Evolutionary conservation across 495 filamentous ascomycete genomes (phyloP).

Genomic region (Astrocystis sublimbata): DNA sequence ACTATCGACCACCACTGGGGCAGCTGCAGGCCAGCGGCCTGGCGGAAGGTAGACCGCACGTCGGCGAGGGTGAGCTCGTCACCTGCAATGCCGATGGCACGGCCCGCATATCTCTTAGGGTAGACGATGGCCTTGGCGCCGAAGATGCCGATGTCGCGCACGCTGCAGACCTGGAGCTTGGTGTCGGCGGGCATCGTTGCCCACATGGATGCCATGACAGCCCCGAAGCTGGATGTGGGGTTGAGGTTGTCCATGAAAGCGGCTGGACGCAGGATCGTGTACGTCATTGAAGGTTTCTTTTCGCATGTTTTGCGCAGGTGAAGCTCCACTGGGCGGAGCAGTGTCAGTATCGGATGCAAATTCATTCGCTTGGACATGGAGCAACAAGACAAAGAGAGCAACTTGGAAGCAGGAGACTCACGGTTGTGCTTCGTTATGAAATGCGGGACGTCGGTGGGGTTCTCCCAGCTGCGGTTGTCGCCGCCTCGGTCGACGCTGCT

Average conservation of each 20-base stretch:
- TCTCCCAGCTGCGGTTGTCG: constrained; percentile 50
- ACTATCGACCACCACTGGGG: constrained; percentile 52
- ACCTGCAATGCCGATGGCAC: constrained; percentile 57
- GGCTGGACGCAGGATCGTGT: constrained; percentile 61
- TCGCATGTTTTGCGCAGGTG: constrained; percentile 14
- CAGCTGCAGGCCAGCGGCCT: constrained; percentile 48
- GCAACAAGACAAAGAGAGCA: no score
- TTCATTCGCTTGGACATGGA: no score
- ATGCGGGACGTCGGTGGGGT: constrained; percentile 62
- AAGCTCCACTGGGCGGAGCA: not conserved
- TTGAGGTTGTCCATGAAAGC: constrained; percentile 67
- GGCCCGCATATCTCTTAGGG: constrained; percentile 39
- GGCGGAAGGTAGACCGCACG: constrained; percentile 51
- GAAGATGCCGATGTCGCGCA: constrained; percentile 64
- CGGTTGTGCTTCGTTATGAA: constrained; percentile 66
- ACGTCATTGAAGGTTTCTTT: constrained; percentile 28
- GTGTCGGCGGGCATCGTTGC: constrained; percentile 40
- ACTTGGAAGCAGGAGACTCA: constrained; percentile 37
- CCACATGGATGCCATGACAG: constrained; percentile 60
- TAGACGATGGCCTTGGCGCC: constrained; percentile 57
- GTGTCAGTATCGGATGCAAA: not conserved
- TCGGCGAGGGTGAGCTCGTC: constrained; percentile 59
- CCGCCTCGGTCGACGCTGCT: constrained; percentile 68
- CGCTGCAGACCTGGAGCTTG: constrained; percentile 60
- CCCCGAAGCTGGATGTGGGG: constrained; percentile 51